phyloP scores from a whole-genome alignment of 805 yeast species.

The Wickerhamomyces chambardii region DNA sequence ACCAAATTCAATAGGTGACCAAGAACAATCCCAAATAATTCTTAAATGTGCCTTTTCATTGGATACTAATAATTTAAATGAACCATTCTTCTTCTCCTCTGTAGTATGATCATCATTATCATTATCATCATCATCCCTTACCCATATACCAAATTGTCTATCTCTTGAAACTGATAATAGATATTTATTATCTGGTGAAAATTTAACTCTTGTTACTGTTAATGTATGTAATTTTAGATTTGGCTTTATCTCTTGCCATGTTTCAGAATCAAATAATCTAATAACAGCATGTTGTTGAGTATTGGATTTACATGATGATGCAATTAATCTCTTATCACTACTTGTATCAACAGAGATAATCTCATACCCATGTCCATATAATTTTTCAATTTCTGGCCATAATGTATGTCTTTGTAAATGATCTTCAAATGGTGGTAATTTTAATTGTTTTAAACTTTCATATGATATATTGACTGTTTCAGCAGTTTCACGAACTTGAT shows the following conservation, averaged over 20 bases:
- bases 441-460: constrained; percentile 37
- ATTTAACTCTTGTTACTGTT: constrained; percentile 77
- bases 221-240: constrained; percentile 61
- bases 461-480: constrained; percentile 29
- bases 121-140: constrained; percentile 27
- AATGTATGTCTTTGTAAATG: constrained; percentile 84
- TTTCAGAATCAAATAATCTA: constrained; percentile 56
- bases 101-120: no score
- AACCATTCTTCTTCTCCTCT: no score
- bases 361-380: constrained; percentile 98
- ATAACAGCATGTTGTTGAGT: constrained; percentile 78
- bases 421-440: constrained; percentile 78
- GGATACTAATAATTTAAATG: constrained; percentile 26
- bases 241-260: constrained; percentile 55
- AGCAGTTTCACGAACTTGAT: constrained; percentile 22
- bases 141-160: constrained; percentile 77
- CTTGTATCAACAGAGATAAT: constrained; percentile 70
- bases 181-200: constrained; percentile 58
- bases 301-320: constrained; percentile 90
- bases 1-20: constrained; percentile 48
- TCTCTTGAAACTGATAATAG: constrained; percentile 83
- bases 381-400: constrained; percentile 92
- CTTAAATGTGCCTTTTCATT: constrained; percentile 78
- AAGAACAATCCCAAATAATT: constrained; percentile 92
- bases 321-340: constrained; percentile 53